Percentiles rank a stretch among this genome's conserved stretches.
These are phyloP conservation scores for Aspergillus tamarii DNA, from an alignment of 2,329 filamentous ascomycete genomes.

Conservation along the genomic window DNA sequence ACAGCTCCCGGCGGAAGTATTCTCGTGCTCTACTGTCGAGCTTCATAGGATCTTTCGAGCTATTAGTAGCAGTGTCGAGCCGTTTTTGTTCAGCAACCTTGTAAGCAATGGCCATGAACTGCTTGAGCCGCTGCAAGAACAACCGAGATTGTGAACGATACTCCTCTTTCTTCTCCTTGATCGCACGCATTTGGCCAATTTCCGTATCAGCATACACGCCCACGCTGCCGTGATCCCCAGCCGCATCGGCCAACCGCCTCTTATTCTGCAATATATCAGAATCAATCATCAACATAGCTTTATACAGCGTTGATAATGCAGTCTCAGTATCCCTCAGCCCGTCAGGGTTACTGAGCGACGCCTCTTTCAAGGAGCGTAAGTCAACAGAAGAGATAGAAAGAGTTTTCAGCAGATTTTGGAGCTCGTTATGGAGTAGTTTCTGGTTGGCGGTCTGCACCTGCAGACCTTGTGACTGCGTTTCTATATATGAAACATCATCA, in stretches of 20 bases:
- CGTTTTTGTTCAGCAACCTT: slow-evolving; percentile 73
- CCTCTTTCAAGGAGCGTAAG: slow-evolving; percentile 72
- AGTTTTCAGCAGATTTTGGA: slow-evolving; percentile 85
- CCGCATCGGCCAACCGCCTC: slow-evolving; percentile 52
- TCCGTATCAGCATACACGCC: slow-evolving; percentile 73
- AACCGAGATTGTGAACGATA: slow-evolving; percentile 75
- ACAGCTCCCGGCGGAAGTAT: slow-evolving; percentile 71
- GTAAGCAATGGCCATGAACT: slow-evolving; percentile 82
- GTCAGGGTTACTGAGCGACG: slow-evolving; percentile 70
- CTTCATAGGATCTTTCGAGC: slow-evolving; percentile 54
- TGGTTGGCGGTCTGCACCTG: slow-evolving; percentile 98
- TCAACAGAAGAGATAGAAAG: slow-evolving; percentile 82
- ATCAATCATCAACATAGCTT: slow-evolving; percentile 91
- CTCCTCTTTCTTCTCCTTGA: slow-evolving; percentile 91
- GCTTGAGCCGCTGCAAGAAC: slow-evolving; percentile 78
- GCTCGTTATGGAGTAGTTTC: slow-evolving; percentile 85
- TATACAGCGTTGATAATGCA: slow-evolving; percentile 80
- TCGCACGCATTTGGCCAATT: slow-evolving; percentile 82
- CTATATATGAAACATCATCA: slow-evolving; percentile 95
- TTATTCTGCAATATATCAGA: slow-evolving; percentile 68
- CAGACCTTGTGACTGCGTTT: slow-evolving; percentile 93
- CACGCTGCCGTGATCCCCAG: slow-evolving; percentile 41
- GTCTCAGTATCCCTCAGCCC: slow-evolving; percentile 78
- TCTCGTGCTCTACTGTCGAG: slow-evolving; percentile 73
- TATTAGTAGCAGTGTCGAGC: slow-evolving; percentile 59